Percentiles rank a stretch among this genome's conserved stretches.
These are phyloP conservation scores for Claviceps sp. DNA, from an alignment of 2,329 filamentous ascomycete species.

Conservation along the genomic window DNA sequence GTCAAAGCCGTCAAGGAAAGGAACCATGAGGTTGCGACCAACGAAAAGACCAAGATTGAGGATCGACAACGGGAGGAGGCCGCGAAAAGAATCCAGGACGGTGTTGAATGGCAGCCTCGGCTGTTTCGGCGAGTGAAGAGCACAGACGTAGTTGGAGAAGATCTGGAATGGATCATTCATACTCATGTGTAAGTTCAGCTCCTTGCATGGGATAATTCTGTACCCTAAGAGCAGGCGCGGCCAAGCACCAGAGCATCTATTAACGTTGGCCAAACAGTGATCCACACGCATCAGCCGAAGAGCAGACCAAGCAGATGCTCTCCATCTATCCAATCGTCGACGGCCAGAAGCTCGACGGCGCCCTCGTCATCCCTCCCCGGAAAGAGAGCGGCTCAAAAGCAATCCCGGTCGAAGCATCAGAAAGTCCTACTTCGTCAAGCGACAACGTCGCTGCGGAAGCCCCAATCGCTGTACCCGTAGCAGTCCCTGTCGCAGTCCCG, in stretches of 20 bases:
- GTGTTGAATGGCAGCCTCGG: constrained; percentile 75
- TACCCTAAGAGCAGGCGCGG: not conserved
- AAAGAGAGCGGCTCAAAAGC: constrained; percentile 2
- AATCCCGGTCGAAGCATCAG: constrained; percentile 7
- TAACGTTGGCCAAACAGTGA: constrained; percentile 15
- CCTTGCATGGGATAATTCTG: not conserved
- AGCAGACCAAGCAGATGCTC: constrained; percentile 70
- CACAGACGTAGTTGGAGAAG: constrained; percentile 74
- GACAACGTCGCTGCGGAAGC: constrained; percentile 14
- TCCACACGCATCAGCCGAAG: constrained; percentile 41
- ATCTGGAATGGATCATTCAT: constrained; percentile 90
- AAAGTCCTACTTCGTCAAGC: constrained; percentile 34
- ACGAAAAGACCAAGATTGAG: constrained; percentile 93
- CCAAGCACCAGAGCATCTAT: constrained; percentile 1
- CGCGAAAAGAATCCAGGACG: constrained; percentile 61
- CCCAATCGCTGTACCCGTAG: no score
- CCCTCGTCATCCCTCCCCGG: constrained; percentile 42
- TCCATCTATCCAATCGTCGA: constrained; percentile 73
- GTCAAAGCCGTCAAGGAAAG: constrained; percentile 68
- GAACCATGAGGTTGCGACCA: constrained; percentile 80
- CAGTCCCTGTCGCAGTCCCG: not conserved
- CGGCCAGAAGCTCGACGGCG: constrained; percentile 50
- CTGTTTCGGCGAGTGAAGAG: constrained; percentile 68
- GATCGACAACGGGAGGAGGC: constrained; percentile 85
- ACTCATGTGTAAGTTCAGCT: constrained; percentile 55